A percentile compares a stretch with the other conserved stretches of the same genome.
These are phyloP conservation scores for Myochromella boudieri DNA, from an alignment of 768 basidiomycete genomes.

Conservation along the genomic window DNA sequence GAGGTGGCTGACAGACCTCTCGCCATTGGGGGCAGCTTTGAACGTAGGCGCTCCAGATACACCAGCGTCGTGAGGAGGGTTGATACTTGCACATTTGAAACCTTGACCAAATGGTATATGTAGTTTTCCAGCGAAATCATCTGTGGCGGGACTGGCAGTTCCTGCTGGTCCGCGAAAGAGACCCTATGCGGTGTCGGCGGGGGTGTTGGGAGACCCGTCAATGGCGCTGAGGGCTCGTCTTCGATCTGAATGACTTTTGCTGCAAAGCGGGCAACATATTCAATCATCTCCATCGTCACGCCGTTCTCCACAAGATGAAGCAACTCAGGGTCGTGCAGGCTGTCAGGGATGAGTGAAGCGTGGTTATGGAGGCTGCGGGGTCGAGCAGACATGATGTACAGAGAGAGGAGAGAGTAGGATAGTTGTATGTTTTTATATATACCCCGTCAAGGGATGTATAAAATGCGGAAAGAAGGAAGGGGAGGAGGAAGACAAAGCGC, in stretches of 20 bases:
- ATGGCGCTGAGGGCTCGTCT: slow-evolving; percentile 42
- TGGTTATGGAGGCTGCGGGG: slow-evolving; percentile 50
- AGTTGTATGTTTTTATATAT: slow-evolving; percentile 31
- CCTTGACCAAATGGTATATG: slow-evolving; percentile 75
- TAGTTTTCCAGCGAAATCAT: slow-evolving; percentile 77
- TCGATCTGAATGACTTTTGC: slow-evolving; percentile 73
- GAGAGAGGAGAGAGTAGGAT: slow-evolving; percentile 26
- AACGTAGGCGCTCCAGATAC: slow-evolving; percentile 85
- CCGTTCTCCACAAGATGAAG: slow-evolving; percentile 74
- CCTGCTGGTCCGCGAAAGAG: slow-evolving; percentile 31
- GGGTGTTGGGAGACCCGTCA: slow-evolving; percentile 56
- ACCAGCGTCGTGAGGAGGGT: slow-evolving; percentile 89
- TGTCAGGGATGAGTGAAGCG: slow-evolving; percentile 77
- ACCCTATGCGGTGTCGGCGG: slow-evolving; percentile 64
- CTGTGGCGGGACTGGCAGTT: slow-evolving; percentile 26
- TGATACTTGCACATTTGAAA: slow-evolving; percentile 86
- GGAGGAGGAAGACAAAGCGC: slow-evolving; percentile 12
- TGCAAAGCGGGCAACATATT: slow-evolving; percentile 79
- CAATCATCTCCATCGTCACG: slow-evolving; percentile 84
- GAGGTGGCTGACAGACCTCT: slow-evolving; percentile 59
- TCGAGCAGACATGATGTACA: slow-evolving; percentile 26
- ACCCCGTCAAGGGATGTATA: slow-evolving; percentile 44
- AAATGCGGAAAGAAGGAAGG: slow-evolving; percentile 24
- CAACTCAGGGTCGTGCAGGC: slow-evolving; percentile 77
- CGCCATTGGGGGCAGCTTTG: slow-evolving; percentile 77